These are phyloP conservation scores for Penicillium sp. DNA, from an alignment of 2,329 filamentous ascomycete species.

Conservation along the genomic window DNA sequence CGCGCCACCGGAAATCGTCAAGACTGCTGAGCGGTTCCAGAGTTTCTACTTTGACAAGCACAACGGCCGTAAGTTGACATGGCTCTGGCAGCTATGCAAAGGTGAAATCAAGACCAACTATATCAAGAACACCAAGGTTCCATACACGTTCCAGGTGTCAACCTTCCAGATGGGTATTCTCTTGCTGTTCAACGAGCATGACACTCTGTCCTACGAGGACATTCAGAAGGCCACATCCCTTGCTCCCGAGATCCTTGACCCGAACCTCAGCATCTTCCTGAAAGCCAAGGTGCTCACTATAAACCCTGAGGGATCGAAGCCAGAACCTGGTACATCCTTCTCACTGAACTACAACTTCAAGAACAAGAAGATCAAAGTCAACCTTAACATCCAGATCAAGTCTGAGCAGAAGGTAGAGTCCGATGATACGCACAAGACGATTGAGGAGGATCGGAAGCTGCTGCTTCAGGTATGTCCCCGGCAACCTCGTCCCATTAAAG, in stretches of 20 bases:
- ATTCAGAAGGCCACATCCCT: slow-evolving; percentile 74
- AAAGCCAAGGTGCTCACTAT: slow-evolving; percentile 84
- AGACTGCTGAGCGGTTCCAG: slow-evolving; percentile 80
- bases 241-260: slow-evolving; percentile 72
- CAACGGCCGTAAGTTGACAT: slow-evolving; percentile 88
- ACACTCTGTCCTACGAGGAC: slow-evolving; percentile 76
- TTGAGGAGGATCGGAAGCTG: slow-evolving; percentile 94
- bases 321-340: slow-evolving; percentile 69
- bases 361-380: slow-evolving; percentile 95
- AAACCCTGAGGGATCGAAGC: slow-evolving; percentile 63
- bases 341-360: slow-evolving; percentile 90
- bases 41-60: slow-evolving; percentile 95
- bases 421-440: slow-evolving; percentile 97
- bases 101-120: slow-evolving; percentile 93
- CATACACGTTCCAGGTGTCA: slow-evolving; percentile 93
- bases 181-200: slow-evolving; percentile 85
- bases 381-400: slow-evolving; percentile 89
- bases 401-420: slow-evolving; percentile 93
- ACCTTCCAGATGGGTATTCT: slow-evolving; percentile 97
- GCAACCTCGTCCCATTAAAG: no score
- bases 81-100: slow-evolving; percentile 97
- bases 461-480: slow-evolving; percentile 75
- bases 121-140: slow-evolving; percentile 76
- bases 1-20: slow-evolving; percentile 72
- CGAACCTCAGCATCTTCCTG: slow-evolving; percentile 73